These are phyloP conservation scores for Alloteropsis semialata DNA, from an alignment of 176 grass and related monocot genomes.

Conservation along the genomic window DNA sequence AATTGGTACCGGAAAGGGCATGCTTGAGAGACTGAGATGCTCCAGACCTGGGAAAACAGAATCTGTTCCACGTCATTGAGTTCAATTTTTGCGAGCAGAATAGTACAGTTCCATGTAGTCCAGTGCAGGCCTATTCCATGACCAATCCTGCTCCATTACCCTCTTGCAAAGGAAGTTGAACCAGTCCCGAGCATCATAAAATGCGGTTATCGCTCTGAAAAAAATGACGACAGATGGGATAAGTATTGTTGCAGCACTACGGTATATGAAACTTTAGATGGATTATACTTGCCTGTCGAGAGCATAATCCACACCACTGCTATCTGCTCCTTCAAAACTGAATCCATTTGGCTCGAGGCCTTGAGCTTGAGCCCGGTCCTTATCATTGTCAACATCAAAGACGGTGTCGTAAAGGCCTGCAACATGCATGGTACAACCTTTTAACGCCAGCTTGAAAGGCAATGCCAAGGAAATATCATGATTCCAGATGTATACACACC, in stretches of 20 bases:
- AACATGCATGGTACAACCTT: not conserved
- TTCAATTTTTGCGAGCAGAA: conserved; percentile 60
- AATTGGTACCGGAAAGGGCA: not conserved
- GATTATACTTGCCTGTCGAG: conserved; percentile 61
- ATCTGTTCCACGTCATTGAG: not conserved
- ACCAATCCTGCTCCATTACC: conserved; percentile 98
- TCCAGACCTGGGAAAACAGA: not conserved
- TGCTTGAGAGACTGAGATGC: conserved; percentile 3
- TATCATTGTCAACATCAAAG: conserved; percentile 77
- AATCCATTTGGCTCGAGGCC: conserved; percentile 93
- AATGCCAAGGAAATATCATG: conserved; percentile 13
- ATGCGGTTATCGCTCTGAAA: conserved; percentile 79
- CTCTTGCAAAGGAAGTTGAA: conserved; percentile 73
- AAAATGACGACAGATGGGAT: not conserved
- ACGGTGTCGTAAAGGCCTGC: conserved; percentile 88
- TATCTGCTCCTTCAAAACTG: conserved; percentile 77
- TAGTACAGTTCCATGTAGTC: conserved; percentile 93
- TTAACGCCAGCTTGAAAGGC: not conserved
- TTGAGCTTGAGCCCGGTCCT: conserved; percentile 63
- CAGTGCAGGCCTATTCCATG: conserved; percentile 89
- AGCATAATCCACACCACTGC: conserved; percentile 59
- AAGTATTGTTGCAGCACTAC: not conserved
- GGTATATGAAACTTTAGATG: not conserved
- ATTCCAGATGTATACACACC: conserved; percentile 34
- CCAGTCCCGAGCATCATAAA: conserved; percentile 61